Percentiles rank a stretch among this genome's conserved stretches.
These are phyloP conservation scores for Geotrichum carabidarum DNA, from an alignment of 1,139 yeast species.

Conservation along the genomic window DNA sequence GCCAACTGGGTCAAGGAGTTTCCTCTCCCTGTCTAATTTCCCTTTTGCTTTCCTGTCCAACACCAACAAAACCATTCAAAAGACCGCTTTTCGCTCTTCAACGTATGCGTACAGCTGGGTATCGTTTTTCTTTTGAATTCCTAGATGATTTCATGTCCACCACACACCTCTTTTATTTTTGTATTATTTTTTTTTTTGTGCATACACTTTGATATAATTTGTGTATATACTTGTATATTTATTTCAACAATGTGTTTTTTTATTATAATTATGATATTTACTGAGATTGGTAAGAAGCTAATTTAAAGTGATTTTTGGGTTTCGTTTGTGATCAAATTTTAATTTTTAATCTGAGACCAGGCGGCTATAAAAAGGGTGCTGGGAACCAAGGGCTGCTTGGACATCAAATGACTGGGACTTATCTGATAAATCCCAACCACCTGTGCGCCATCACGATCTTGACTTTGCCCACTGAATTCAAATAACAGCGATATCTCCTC, in stretches of 20 bases:
- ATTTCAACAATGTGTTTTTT: constrained; percentile 9
- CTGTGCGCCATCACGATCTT: too few species aligned
- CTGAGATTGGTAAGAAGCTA: too few species aligned
- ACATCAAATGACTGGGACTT: too few species aligned
- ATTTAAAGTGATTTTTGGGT: too few species aligned
- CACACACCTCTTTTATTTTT: neutral
- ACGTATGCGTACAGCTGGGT: constrained; percentile 7
- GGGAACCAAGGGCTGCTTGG: too few species aligned
- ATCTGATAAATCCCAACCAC: too few species aligned
- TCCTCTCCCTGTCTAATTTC: constrained; percentile 63
- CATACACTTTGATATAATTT: neutral
- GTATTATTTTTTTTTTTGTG: neutral
- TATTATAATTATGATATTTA: neutral
- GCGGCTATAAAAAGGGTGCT: too few species aligned
- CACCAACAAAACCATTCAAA: neutral
- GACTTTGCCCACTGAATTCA: too few species aligned
- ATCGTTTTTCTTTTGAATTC: neutral
- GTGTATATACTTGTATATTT: constrained; percentile 3
- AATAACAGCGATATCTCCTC: too few species aligned
- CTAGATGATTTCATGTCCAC: neutral
- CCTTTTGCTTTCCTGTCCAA: neutral
- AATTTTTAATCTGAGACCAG: too few species aligned
- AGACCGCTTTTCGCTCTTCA: constrained; percentile 12
- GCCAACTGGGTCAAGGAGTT: constrained; percentile 88
- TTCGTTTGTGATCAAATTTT: too few species aligned